Conservation (phyloP, 2,329 filamentous ascomycete genomes). For the Stemphylium vesicarium region DNA sequence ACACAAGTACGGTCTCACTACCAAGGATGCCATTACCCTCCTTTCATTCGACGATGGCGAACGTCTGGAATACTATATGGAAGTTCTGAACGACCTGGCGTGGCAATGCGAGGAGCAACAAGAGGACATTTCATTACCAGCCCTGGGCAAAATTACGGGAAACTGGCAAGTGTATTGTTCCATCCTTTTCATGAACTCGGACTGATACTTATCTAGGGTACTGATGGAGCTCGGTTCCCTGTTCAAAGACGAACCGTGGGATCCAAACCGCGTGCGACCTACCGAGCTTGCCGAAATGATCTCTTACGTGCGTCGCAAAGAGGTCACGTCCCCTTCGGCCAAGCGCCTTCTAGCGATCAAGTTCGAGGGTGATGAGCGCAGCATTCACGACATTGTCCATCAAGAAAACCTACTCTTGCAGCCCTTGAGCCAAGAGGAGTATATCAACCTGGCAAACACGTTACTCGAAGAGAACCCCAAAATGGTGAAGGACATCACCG, state of each 20-base stretch:
- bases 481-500: conserved; percentile 65
- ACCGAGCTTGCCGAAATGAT: conserved; percentile 54
- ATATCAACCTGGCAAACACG: conserved; percentile 59
- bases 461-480: conserved; percentile 62
- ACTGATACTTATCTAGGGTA: conserved; percentile 45
- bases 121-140: conserved; percentile 1
- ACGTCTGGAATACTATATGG: conserved; percentile 81
- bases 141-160: conserved; percentile 57
- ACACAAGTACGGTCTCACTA: conserved; percentile 68
- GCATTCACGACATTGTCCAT: conserved; percentile 61
- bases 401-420: conserved; percentile 62
- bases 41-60: conserved; percentile 78
- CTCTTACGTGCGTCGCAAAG: conserved; percentile 47
- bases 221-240: conserved; percentile 60
- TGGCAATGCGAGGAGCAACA: conserved; percentile 32
- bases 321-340: conserved; percentile 62
- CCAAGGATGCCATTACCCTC: conserved; percentile 84
- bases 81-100: conserved; percentile 57
- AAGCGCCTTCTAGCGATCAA: conserved; percentile 65
- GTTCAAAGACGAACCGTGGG: conserved; percentile 53
- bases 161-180: conserved; percentile 57
- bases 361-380: conserved; percentile 58
- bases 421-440: conserved; percentile 63
- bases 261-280: conserved; percentile 48
- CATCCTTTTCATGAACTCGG: not conserved